A percentile compares a stretch with the other conserved stretches of the same genome.
phyloP scores from a whole-genome alignment of 306 rosid genomes.

The Carpinus fangiana region DNA sequence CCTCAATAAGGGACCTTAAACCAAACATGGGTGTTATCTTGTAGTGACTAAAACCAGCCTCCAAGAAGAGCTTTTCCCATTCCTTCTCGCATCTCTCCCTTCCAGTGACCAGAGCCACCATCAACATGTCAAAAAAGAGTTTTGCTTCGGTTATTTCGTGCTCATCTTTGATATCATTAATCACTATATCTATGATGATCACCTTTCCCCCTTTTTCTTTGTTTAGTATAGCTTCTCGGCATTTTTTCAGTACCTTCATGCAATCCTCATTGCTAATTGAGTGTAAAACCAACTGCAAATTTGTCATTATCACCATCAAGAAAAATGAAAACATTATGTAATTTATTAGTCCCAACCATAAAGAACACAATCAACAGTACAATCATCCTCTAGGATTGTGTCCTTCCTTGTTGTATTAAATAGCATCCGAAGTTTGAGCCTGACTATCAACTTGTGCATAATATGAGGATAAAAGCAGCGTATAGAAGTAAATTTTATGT shows the following conservation, averaged over 20 bases:
- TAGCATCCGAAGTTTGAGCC: too few relatives aligned
- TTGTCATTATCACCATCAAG: neutral
- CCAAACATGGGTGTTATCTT: conserved; percentile 40
- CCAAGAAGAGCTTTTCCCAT: conserved; percentile 48
- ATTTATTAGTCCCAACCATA: neutral
- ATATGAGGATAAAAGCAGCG: neutral
- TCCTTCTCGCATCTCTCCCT: conserved; percentile 50
- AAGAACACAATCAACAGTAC: neutral
- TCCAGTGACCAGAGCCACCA: conserved; percentile 45
- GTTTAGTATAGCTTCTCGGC: conserved; percentile 47
- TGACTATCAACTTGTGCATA: too few relatives aligned
- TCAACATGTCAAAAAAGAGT: conserved; percentile 43
- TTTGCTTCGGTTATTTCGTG: conserved; percentile 34
- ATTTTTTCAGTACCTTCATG: conserved; percentile 45
- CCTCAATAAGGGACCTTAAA: conserved; percentile 55
- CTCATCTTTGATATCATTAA: conserved; percentile 33
- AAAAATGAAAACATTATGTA: neutral
- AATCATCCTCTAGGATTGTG: neutral
- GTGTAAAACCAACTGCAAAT: conserved; percentile 44
- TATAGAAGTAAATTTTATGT: neutral
- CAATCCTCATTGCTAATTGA: conserved; percentile 45
- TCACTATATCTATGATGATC: conserved; percentile 51
- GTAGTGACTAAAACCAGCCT: conserved; percentile 54
- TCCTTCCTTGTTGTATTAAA: too few relatives aligned
- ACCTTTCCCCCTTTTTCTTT: conserved; percentile 46